Percentiles rank a stretch among this genome's conserved stretches.
Evolutionary conservation across 192 early-diverging fungal genomes (phyloP).

Genomic region (Diversispora epigaea): DNA sequence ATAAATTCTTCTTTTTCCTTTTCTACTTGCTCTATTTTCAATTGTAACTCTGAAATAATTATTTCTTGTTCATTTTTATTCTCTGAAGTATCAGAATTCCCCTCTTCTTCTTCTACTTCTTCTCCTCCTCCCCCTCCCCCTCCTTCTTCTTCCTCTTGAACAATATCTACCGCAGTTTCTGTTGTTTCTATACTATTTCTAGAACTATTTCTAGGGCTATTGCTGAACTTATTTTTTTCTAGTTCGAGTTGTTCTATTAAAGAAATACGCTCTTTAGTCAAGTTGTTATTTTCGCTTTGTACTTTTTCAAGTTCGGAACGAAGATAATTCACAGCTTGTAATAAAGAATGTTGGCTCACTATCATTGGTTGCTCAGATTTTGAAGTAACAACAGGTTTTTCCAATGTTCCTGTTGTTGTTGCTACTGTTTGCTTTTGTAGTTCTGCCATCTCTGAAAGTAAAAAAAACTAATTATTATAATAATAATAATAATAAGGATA

Average conservation of each 20-base stretch:
- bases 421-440: neutral
- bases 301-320: slow-evolving; percentile 26
- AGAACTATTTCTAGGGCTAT: neutral
- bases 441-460: neutral
- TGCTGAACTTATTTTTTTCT: neutral
- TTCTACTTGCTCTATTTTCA: slow-evolving; percentile 2
- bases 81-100: neutral
- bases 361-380: slow-evolving; percentile 7
- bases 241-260: slow-evolving; percentile 24
- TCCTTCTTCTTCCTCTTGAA: neutral
- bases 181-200: neutral
- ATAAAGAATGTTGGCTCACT: slow-evolving; percentile 20
- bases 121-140: neutral
- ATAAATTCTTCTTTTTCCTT: slow-evolving; percentile 8
- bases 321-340: slow-evolving; percentile 14
- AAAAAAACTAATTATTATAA: neutral
- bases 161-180: too few species aligned
- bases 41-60: slow-evolving; percentile 2
- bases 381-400: slow-evolving; percentile 3
- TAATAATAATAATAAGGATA: too few species aligned
- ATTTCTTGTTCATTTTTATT: neutral
- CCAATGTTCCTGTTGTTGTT: neutral
- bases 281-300: slow-evolving; percentile 28
- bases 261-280: slow-evolving; percentile 2
- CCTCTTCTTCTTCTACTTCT: neutral